Evolutionary conservation across 306 rosid species (phyloP).

Genomic region (Sechiopsis laciniata): DNA sequence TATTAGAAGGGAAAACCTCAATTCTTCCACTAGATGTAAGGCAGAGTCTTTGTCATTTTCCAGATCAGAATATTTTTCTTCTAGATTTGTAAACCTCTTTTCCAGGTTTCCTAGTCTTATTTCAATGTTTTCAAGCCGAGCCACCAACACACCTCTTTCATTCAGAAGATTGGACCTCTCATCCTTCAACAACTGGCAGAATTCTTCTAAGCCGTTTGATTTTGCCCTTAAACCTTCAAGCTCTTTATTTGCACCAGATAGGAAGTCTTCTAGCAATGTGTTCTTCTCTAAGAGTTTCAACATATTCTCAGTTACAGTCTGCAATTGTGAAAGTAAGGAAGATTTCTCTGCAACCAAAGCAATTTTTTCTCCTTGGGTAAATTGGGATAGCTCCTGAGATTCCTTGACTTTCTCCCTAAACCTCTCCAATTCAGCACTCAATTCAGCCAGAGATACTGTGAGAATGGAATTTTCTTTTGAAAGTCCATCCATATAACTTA

Average conservation of each 20-base stretch:
- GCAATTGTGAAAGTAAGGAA: slow-evolving; percentile 67
- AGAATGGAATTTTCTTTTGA: slow-evolving; percentile 49
- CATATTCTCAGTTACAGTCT: slow-evolving; percentile 76
- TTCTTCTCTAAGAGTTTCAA: slow-evolving; percentile 73
- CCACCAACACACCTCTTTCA: slow-evolving; percentile 60
- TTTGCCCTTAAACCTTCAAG: slow-evolving; percentile 70
- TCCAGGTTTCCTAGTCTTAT: slow-evolving; percentile 67
- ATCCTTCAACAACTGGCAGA: slow-evolving; percentile 57
- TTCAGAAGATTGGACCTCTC: slow-evolving; percentile 66
- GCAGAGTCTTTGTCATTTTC: slow-evolving; percentile 71
- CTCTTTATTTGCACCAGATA: slow-evolving; percentile 65
- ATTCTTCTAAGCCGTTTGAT: slow-evolving; percentile 73
- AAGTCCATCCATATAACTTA: slow-evolving; percentile 54
- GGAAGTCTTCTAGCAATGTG: slow-evolving; percentile 64
- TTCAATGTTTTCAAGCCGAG: slow-evolving; percentile 61
- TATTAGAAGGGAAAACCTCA: slow-evolving; percentile 45
- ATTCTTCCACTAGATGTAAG: slow-evolving; percentile 55
- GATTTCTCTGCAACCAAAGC: slow-evolving; percentile 61
- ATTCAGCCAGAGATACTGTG: slow-evolving; percentile 53
- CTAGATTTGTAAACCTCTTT: slow-evolving; percentile 54
- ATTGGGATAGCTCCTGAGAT: slow-evolving; percentile 57
- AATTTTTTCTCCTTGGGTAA: slow-evolving; percentile 73
- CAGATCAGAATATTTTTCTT: slow-evolving; percentile 53
- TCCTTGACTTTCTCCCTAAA: slow-evolving; percentile 52
- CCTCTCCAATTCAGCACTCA: slow-evolving; percentile 52